Conservation (phyloP, 345 rosid species). For the Eucalyptus erythrocorys region DNA sequence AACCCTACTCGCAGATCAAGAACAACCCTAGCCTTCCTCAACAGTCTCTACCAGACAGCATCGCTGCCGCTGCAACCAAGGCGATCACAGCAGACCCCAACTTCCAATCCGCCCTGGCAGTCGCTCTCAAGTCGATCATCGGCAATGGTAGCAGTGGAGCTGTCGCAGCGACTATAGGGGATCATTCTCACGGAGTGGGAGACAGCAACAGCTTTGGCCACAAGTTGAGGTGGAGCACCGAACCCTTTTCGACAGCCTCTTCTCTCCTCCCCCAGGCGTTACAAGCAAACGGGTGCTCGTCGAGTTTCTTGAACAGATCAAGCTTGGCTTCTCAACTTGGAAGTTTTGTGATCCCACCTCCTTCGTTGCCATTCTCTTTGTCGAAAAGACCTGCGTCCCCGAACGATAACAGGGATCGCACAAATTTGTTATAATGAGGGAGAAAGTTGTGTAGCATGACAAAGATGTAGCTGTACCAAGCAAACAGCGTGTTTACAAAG, state of each 20-base stretch:
- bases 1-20: constrained; percentile 22
- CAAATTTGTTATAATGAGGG: neutral
- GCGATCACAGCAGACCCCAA: constrained; percentile 71
- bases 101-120: constrained; percentile 68
- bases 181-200: neutral
- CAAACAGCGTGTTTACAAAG: neutral
- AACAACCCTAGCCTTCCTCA: constrained; percentile 1
- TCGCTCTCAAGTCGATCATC: constrained; percentile 69
- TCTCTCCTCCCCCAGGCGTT: neutral
- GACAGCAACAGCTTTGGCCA: neutral
- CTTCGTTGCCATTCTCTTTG: neutral
- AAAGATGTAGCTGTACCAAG: neutral
- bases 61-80: constrained; percentile 52
- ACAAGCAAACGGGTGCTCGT: constrained; percentile 12
- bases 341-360: neutral
- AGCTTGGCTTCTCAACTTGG: constrained; percentile 4
- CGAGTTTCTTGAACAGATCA: constrained; percentile 17
- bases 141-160: neutral
- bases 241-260: neutral
- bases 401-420: neutral
- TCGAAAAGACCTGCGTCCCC: neutral
- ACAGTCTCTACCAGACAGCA: constrained; percentile 22
- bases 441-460: neutral
- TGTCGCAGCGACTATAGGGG: neutral
- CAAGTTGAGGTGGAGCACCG: constrained; percentile 11